Evolutionary conservation across 2,329 filamentous ascomycete species (phyloP).

Genomic region (Grosmannia huntii): DNA sequence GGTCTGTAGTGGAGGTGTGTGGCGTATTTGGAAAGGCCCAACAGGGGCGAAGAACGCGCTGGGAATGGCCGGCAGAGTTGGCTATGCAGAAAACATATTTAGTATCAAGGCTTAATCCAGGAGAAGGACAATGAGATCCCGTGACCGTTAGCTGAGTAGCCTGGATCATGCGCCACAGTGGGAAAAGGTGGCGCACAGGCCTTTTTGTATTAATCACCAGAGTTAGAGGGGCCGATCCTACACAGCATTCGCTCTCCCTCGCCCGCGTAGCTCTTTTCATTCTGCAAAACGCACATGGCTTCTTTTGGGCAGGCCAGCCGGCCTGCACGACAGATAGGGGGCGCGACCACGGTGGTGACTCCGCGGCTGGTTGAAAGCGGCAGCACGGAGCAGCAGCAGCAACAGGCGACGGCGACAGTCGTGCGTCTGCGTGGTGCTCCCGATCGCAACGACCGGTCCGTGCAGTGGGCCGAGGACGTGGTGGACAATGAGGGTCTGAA

Average conservation of each 20-base stretch:
- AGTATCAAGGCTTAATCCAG: too few relatives aligned
- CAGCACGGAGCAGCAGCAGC: neutral
- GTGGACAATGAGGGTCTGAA: constrained; percentile 92
- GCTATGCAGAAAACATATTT: too few relatives aligned
- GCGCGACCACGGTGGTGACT: neutral
- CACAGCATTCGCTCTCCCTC: neutral
- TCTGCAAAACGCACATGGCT: neutral
- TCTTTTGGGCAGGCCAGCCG: neutral
- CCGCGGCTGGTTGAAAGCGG: neutral
- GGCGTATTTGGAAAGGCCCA: neutral
- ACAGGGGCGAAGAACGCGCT: too few relatives aligned
- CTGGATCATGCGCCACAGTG: too few relatives aligned
- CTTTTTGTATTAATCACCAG: neutral
- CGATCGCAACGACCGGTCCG: constrained; percentile 40
- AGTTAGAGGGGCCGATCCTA: neutral
- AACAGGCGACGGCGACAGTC: constrained; percentile 19
- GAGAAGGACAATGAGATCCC: too few relatives aligned
- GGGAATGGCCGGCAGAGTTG: too few relatives aligned
- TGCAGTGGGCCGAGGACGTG: constrained; percentile 87
- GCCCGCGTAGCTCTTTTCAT: neutral
- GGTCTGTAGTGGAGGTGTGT: neutral
- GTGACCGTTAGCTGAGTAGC: too few relatives aligned
- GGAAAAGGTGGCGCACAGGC: too few relatives aligned
- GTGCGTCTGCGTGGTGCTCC: constrained; percentile 40
- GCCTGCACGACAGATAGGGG: neutral